Evolutionary conservation across 1,284 basidiomycete genomes (phyloP).

Genomic region (Sanghuangporus weigelae): DNA sequence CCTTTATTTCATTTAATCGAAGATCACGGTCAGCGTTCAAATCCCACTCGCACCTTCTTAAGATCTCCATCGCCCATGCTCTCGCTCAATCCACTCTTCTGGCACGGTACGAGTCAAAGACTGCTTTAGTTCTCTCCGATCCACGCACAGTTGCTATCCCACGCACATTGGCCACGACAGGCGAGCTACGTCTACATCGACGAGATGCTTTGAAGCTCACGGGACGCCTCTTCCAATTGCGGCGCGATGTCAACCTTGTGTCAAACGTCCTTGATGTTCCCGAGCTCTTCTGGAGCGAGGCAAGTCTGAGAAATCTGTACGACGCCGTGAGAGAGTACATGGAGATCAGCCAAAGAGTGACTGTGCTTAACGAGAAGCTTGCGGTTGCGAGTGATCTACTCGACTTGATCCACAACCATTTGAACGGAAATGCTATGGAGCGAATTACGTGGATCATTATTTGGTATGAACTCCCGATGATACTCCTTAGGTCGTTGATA

Average conservation of each 20-base stretch:
- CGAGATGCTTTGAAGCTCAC: conserved; percentile 85
- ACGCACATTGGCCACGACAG: conserved; percentile 76
- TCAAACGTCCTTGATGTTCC: conserved; percentile 94
- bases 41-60: conserved; percentile 80
- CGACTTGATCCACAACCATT: conserved; percentile 90
- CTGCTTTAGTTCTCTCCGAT: conserved; percentile 75
- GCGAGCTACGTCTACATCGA: conserved; percentile 73
- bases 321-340: conserved; percentile 94
- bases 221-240: conserved; percentile 82
- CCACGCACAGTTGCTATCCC: conserved; percentile 80
- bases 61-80: conserved; percentile 90
- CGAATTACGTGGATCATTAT: conserved; percentile 96
- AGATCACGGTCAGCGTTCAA: conserved; percentile 62
- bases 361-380: conserved; percentile 86
- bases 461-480: conserved; percentile 45
- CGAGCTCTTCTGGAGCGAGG: conserved; percentile 94
- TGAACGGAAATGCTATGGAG: conserved; percentile 89
- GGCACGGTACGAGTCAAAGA: conserved; percentile 81
- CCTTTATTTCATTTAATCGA: not conserved
- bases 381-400: conserved; percentile 86
- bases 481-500: not conserved
- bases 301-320: conserved; percentile 84
- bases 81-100: conserved; percentile 93
- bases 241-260: conserved; percentile 88
- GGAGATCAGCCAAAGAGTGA: conserved; percentile 83